Conservation (phyloP, 768 basidiomycete species). For the Tylopilus felleus region DNA sequence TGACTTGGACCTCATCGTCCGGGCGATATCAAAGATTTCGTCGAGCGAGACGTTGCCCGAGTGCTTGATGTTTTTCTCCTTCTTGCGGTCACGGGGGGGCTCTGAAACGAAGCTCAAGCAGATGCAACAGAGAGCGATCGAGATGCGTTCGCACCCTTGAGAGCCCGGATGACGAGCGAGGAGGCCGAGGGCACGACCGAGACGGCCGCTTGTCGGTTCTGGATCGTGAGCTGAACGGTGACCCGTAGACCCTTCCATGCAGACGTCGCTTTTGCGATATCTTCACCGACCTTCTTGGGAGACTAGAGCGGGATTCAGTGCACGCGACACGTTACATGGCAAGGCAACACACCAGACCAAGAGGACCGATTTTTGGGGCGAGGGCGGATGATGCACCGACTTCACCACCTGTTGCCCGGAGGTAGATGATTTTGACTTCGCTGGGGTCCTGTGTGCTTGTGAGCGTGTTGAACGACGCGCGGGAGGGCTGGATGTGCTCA, state of each 20-base stretch:
- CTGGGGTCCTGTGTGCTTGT: conserved; percentile 76
- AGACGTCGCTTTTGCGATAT: conserved; percentile 98
- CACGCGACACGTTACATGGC: neutral
- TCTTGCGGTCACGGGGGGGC: conserved; percentile 98
- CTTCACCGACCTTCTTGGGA: conserved; percentile 99
- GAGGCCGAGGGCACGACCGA: conserved; percentile 96
- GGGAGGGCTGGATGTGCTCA: conserved; percentile 31
- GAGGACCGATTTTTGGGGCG: conserved; percentile 99
- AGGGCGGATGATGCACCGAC: conserved; percentile 98
- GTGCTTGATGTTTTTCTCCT: conserved; percentile 99
- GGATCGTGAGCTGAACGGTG: conserved; percentile 97
- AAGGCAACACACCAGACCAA: conserved; percentile 80
- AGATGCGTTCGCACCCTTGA: conserved; percentile 77
- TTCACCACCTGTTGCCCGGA: conserved; percentile 98
- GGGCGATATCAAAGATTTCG: conserved; percentile 92
- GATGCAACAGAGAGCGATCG: neutral
- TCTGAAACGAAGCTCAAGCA: conserved; percentile 46
- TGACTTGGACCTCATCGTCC: conserved; percentile 93
- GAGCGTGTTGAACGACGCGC: neutral
- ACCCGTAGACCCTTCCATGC: conserved; percentile 99
- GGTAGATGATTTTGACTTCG: conserved; percentile 99
- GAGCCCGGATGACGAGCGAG: conserved; percentile 94
- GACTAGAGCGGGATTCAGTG: conserved; percentile 53
- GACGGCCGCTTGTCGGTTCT: conserved; percentile 98
- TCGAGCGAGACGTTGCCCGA: conserved; percentile 89